phyloP scores from a whole-genome alignment of 805 yeast genomes.

The Candida silvatica region DNA sequence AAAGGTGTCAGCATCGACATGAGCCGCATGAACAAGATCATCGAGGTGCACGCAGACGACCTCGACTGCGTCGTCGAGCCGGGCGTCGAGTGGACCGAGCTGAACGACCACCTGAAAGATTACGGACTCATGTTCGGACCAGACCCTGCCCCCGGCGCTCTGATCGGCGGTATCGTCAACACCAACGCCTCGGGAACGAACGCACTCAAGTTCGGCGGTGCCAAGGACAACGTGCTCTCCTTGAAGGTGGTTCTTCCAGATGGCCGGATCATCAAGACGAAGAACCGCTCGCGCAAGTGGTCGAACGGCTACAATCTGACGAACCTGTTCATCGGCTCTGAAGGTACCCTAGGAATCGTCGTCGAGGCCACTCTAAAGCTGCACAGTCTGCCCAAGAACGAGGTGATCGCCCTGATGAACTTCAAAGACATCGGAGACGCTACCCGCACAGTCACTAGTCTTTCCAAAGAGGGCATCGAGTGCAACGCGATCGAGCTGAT shows the following conservation, averaged over 20 bases:
- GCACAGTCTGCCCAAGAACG: constrained; percentile 55
- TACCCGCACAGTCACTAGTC: constrained; percentile 54
- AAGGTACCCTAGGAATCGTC: constrained; percentile 72
- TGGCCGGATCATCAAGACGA: constrained; percentile 69
- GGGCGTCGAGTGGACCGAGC: constrained; percentile 70
- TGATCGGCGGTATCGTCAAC: constrained; percentile 68
- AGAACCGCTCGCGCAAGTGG: constrained; percentile 66
- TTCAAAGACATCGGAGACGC: constrained; percentile 67
- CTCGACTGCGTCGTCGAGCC: constrained; percentile 73
- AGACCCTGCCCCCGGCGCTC: constrained; percentile 74
- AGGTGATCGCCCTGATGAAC: constrained; percentile 60
- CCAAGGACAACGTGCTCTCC: constrained; percentile 61
- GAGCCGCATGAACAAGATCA: constrained; percentile 49
- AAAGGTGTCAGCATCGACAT: constrained; percentile 54
- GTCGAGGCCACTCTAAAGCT: constrained; percentile 70
- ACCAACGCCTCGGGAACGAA: constrained; percentile 77
- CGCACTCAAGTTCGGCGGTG: constrained; percentile 71
- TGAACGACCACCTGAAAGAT: constrained; percentile 44
- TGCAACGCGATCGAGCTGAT: constrained; percentile 70
- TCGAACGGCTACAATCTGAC: constrained; percentile 77
- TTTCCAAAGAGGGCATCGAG: constrained; percentile 54
- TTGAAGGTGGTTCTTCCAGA: constrained; percentile 74
- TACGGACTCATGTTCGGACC: constrained; percentile 60
- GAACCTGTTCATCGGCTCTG: constrained; percentile 67
- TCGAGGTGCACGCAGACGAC: constrained; percentile 52